Percentiles rank a stretch among this genome's conserved stretches.
phyloP scores from a whole-genome alignment of 192 early-diverging fungal genomes.

The Coemansia sp. region DNA sequence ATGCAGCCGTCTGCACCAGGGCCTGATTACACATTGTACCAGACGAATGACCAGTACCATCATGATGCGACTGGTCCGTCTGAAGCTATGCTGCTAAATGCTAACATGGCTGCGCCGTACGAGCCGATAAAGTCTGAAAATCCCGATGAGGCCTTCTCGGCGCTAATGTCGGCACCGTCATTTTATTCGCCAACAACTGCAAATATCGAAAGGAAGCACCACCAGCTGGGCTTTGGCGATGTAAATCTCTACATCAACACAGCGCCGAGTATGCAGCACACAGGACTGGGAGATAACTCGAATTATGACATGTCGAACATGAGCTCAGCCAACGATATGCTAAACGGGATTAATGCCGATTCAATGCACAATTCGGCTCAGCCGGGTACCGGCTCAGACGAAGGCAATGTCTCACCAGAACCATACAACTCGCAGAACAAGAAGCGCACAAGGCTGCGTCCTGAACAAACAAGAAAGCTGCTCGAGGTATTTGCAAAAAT shows the following conservation, averaged over 20 bases:
- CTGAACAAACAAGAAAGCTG: conserved; percentile 67
- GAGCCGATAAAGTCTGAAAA: neutral
- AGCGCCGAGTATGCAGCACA: neutral
- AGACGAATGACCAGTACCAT: neutral
- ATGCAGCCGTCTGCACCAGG: conserved; percentile 14
- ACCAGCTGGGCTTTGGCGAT: neutral
- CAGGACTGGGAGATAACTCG: neutral
- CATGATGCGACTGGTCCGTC: neutral
- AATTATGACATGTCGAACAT: neutral
- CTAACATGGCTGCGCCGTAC: neutral
- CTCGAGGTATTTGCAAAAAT: conserved; percentile 60
- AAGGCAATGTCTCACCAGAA: conserved; percentile 18
- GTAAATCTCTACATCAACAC: neutral
- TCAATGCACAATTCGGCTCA: neutral
- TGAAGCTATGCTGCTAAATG: neutral
- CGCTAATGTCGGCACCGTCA: neutral
- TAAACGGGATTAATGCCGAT: neutral
- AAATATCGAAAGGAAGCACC: neutral
- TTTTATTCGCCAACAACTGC: neutral
- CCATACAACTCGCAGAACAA: conserved; percentile 41
- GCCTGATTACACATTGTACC: neutral
- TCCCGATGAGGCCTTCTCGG: neutral
- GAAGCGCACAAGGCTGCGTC: conserved; percentile 66
- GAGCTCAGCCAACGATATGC: neutral
- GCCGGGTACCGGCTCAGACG: neutral